These are phyloP conservation scores for Suhomyces ambrosiae DNA, from an alignment of 1,139 yeast species.

Conservation along the genomic window DNA sequence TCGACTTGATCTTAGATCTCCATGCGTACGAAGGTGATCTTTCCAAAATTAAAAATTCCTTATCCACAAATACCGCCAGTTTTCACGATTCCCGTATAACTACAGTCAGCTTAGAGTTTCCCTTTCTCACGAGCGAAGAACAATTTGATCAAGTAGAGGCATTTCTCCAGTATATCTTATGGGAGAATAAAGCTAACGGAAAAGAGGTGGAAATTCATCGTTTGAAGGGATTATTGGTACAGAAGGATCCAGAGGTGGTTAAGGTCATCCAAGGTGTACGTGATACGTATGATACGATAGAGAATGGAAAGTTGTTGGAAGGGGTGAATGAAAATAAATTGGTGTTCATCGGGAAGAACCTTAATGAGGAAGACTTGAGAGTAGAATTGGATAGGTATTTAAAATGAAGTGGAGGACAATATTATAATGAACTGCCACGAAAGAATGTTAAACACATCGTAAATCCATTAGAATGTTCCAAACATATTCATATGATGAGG, in stretches of 20 bases:
- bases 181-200: constrained; percentile 59
- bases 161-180: constrained; percentile 65
- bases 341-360: constrained; percentile 80
- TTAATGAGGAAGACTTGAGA: constrained; percentile 36
- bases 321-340: constrained; percentile 52
- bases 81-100: constrained; percentile 59
- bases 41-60: constrained; percentile 29
- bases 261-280: constrained; percentile 91
- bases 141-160: constrained; percentile 51
- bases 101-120: constrained; percentile 61
- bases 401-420: background rate
- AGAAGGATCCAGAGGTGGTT: constrained; percentile 20
- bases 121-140: constrained; percentile 34
- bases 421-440: no score
- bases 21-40: constrained; percentile 70
- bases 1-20: constrained; percentile 65
- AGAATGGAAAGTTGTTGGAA: constrained; percentile 45
- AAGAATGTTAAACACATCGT: no score
- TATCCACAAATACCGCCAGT: constrained; percentile 20
- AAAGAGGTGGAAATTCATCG: constrained; percentile 70
- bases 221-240: constrained; percentile 71
- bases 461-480: no score
- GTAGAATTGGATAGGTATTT: constrained; percentile 26
- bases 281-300: constrained; percentile 82
- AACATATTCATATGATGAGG: no score